Evolutionary conservation across 2,329 filamentous ascomycete species (phyloP).

Genomic region (Aureobasidium uvarum): DNA sequence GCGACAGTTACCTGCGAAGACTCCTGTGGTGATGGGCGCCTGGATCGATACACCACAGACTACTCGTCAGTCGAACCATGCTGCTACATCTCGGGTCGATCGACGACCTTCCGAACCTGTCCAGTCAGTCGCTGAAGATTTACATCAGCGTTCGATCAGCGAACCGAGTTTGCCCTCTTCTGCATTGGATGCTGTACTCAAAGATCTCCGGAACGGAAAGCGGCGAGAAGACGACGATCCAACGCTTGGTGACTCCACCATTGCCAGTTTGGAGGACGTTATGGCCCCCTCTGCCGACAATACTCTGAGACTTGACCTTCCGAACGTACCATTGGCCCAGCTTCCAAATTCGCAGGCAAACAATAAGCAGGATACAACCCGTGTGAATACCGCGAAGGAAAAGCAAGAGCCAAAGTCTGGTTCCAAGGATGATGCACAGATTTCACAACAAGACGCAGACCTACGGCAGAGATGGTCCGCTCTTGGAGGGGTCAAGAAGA

Average conservation of each 20-base stretch:
- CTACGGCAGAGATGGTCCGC: constrained; percentile 45
- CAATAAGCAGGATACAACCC: neutral
- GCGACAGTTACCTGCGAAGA: constrained; percentile 37
- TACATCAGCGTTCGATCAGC: neutral
- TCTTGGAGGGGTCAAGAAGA: constrained; percentile 45
- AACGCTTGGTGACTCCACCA: constrained; percentile 48
- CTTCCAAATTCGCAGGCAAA: neutral
- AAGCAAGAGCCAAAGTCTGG: neutral
- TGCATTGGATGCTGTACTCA: constrained; percentile 36
- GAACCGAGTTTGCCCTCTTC: constrained; percentile 27
- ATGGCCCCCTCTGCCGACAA: constrained; percentile 37
- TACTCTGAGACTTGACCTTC: constrained; percentile 31
- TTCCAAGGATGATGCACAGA: neutral
- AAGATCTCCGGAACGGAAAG: constrained; percentile 43
- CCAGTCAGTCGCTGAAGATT: neutral
- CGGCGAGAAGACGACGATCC: constrained; percentile 36
- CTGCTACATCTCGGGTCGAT: neutral
- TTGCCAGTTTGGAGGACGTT: constrained; percentile 50
- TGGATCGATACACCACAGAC: constrained; percentile 49
- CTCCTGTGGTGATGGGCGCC: constrained; percentile 48
- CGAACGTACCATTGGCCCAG: constrained; percentile 7
- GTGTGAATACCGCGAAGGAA: neutral
- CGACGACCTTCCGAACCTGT: neutral
- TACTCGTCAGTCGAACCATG: neutral
- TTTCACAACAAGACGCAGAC: constrained; percentile 44